phyloP scores from a whole-genome alignment of 306 rosid species.

The Quercus bicolor region DNA sequence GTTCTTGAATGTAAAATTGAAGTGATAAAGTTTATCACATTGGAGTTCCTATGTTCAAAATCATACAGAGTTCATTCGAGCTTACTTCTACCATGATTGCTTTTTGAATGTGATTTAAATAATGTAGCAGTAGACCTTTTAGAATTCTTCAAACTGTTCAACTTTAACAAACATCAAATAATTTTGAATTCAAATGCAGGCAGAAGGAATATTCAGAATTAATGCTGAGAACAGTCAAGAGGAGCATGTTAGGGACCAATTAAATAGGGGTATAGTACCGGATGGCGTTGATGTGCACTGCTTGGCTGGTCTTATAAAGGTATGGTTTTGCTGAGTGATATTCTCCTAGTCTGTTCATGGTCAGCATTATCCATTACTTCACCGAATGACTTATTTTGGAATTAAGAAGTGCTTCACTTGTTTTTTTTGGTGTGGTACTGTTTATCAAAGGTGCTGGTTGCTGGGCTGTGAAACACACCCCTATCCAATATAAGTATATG shows the following conservation, averaged over 20 bases:
- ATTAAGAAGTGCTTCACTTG: not conserved
- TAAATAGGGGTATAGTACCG: constrained; percentile 79
- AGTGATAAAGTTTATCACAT: constrained; percentile 6
- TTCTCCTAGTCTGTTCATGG: not conserved
- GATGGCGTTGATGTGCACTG: constrained; percentile 84
- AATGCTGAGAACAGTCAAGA: constrained; percentile 93
- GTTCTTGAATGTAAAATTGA: not conserved
- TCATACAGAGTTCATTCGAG: not conserved
- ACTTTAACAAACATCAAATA: constrained; percentile 17
- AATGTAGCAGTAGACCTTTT: not conserved
- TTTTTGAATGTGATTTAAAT: not conserved
- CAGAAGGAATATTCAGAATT: constrained; percentile 98
- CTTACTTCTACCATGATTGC: not conserved
- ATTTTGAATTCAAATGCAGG: constrained; percentile 46
- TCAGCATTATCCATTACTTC: not conserved
- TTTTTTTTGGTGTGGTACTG: not conserved
- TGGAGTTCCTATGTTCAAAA: not conserved
- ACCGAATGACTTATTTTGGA: constrained; percentile 1
- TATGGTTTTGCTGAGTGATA: constrained; percentile 14
- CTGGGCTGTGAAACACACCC: not conserved
- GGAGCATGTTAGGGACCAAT: constrained; percentile 84
- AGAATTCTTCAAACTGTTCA: constrained; percentile 14
- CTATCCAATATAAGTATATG: not conserved
- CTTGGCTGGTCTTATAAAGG: constrained; percentile 97
- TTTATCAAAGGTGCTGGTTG: not conserved